Evolutionary conservation across 2,329 filamentous ascomycete species (phyloP).

Genomic region (Exutisphaerella laricina): DNA sequence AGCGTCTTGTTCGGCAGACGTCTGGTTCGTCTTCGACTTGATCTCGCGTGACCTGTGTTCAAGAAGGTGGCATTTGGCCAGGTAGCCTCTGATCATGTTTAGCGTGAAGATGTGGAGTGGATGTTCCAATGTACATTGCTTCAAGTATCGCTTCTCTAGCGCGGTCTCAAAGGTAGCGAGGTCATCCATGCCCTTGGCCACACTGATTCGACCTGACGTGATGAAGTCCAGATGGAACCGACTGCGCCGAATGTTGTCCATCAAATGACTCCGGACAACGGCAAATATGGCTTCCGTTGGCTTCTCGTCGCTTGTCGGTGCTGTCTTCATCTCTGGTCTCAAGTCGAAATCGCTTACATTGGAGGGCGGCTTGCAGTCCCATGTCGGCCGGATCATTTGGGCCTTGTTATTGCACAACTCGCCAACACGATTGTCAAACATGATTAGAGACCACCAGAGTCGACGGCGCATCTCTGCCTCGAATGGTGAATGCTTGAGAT

Average conservation of each 20-base stretch:
- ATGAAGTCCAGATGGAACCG: slow-evolving; percentile 44
- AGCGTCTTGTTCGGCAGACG: slow-evolving; percentile 24
- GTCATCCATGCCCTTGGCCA: too few species aligned
- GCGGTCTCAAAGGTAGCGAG: slow-evolving; percentile 31
- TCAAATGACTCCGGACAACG: slow-evolving; percentile 41
- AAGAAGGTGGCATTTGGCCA: slow-evolving; percentile 49
- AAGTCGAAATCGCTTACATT: slow-evolving; percentile 43
- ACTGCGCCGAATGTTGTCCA: slow-evolving; percentile 37
- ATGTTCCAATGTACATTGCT: slow-evolving; percentile 37
- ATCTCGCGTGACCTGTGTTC: slow-evolving; percentile 40
- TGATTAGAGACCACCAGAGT: slow-evolving; percentile 48
- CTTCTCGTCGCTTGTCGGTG: slow-evolving; percentile 27
- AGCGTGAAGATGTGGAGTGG: slow-evolving; percentile 46
- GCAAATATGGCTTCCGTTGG: slow-evolving; percentile 41
- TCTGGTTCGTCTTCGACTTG: slow-evolving; percentile 15
- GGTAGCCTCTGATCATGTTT: slow-evolving; percentile 40
- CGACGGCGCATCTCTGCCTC: slow-evolving; percentile 20
- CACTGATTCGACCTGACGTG: too few species aligned
- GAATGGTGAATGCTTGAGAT: slow-evolving; percentile 8
- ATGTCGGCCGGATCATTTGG: slow-evolving; percentile 37
- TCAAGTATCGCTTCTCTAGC: slow-evolving; percentile 47
- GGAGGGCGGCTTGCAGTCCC: slow-evolving; percentile 40
- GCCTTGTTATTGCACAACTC: slow-evolving; percentile 55
- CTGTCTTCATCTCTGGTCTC: slow-evolving; percentile 30
- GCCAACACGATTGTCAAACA: slow-evolving; percentile 63